Conservation (phyloP, 805 yeast genomes). For the Wickerhamomyces alni region DNA sequence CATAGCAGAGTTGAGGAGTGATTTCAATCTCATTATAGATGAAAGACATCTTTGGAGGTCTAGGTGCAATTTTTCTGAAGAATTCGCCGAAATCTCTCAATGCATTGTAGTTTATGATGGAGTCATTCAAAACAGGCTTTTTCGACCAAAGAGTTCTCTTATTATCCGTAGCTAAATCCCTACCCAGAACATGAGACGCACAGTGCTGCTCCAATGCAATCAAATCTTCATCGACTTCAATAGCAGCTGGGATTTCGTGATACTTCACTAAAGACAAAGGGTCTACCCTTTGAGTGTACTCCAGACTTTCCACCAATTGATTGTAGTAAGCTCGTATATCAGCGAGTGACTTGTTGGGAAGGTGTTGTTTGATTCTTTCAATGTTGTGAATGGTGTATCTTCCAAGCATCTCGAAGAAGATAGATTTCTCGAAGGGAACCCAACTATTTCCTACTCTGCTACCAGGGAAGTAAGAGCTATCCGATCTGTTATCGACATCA, state of each 20-base stretch:
- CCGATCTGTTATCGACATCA: too few relatives aligned
- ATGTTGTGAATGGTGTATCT: slow-evolving; percentile 43
- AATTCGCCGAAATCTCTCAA: neutral
- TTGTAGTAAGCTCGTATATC: slow-evolving; percentile 44
- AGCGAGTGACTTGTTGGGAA: slow-evolving; percentile 35
- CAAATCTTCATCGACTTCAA: slow-evolving; percentile 42
- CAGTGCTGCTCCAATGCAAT: too few relatives aligned
- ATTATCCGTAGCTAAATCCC: too few relatives aligned
- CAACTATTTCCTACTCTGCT: slow-evolving; percentile 31
- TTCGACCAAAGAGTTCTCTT: too few relatives aligned
- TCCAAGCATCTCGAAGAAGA: slow-evolving; percentile 43
- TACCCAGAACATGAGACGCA: too few relatives aligned
- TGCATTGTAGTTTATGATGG: neutral
- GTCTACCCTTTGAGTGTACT: slow-evolving; percentile 8
- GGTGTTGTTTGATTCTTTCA: slow-evolving; percentile 31
- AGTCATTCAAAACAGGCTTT: neutral
- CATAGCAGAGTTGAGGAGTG: too few relatives aligned
- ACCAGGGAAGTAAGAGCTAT: neutral
- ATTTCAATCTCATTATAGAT: too few relatives aligned
- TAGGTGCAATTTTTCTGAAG: neutral
- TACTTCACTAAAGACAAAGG: slow-evolving; percentile 27
- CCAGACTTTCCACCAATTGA: slow-evolving; percentile 27
- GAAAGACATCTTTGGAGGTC: too few relatives aligned
- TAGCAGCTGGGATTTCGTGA: slow-evolving; percentile 44
- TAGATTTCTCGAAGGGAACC: slow-evolving; percentile 43